A percentile compares a stretch with the other conserved stretches of the same genome.
These are phyloP conservation scores for Flaveria ramosissima DNA, from an alignment of 129 eudicot genomes.

Conservation along the genomic window DNA sequence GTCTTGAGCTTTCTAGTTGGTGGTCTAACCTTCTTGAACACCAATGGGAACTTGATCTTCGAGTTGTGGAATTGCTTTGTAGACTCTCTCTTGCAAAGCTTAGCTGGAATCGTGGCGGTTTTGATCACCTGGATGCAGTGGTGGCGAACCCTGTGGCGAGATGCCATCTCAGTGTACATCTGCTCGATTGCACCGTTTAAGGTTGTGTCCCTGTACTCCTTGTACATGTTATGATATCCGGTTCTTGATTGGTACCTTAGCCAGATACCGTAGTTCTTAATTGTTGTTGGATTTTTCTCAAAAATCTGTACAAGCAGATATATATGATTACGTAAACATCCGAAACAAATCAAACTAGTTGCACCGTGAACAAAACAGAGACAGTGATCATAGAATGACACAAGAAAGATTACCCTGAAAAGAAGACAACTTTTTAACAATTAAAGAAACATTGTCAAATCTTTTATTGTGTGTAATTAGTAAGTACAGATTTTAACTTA, in stretches of 20 bases:
- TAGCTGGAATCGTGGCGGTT: neutral
- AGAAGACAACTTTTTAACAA: too few species aligned
- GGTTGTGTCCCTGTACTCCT: constrained; percentile 22
- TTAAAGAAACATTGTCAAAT: too few species aligned
- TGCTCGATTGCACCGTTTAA: constrained; percentile 6
- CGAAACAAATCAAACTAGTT: neutral
- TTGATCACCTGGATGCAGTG: constrained; percentile 2
- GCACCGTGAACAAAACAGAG: neutral
- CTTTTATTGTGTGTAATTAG: too few species aligned
- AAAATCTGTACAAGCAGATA: constrained; percentile 2
- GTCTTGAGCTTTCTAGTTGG: constrained; percentile 1
- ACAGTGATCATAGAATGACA: neutral
- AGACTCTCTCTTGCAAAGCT: constrained; percentile 10
- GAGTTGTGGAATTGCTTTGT: constrained; percentile 1
- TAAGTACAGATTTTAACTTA: too few species aligned
- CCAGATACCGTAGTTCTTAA: constrained; percentile 14
- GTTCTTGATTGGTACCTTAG: constrained; percentile 16
- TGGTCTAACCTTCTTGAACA: constrained; percentile 8
- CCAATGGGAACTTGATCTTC: constrained; percentile 12
- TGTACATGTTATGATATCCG: constrained; percentile 16
- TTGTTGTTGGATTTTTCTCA: constrained; percentile 12
- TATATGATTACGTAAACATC: neutral
- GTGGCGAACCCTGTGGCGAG: constrained; percentile 13
- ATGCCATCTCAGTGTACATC: constrained; percentile 19
- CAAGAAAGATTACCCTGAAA: too few species aligned